A percentile compares a stretch with the other conserved stretches of the same genome.
phyloP scores from a whole-genome alignment of 768 basidiomycete genomes.

The Mycena leptocephala region DNA sequence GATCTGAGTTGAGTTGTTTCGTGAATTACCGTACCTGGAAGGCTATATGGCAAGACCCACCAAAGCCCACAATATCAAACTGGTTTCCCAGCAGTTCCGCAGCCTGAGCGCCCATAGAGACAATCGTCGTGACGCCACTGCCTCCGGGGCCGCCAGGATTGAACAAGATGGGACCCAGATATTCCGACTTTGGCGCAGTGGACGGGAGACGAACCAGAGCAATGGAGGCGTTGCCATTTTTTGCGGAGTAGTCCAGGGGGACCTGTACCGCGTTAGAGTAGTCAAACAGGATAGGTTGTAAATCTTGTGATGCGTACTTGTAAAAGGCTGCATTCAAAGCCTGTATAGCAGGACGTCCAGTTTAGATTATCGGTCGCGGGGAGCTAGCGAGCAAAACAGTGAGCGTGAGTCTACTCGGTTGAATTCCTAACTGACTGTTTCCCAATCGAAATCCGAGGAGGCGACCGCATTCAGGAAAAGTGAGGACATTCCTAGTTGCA shows the following conservation, averaged over 20 bases:
- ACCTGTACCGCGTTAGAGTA: neutral
- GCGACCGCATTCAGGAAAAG: neutral
- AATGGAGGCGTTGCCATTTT: slow-evolving; percentile 1
- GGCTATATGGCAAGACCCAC: too few species aligned
- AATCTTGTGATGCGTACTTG: neutral
- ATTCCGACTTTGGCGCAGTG: neutral
- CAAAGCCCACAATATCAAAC: slow-evolving; percentile 20
- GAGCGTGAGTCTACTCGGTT: neutral
- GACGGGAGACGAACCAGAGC: slow-evolving; percentile 1
- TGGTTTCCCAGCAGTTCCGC: neutral
- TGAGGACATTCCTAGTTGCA: neutral
- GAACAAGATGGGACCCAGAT: slow-evolving; percentile 14
- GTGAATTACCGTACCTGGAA: too few species aligned
- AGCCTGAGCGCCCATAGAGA: neutral
- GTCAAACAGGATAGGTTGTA: too few species aligned
- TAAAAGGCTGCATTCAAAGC: slow-evolving; percentile 18
- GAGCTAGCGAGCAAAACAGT: slow-evolving; percentile 1
- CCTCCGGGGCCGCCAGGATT: slow-evolving; percentile 22
- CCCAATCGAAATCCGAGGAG: slow-evolving; percentile 1
- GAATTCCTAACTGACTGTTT: neutral
- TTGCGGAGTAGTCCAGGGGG: slow-evolving; percentile 13
- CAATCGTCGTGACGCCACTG: neutral
- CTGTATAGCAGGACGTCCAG: slow-evolving; percentile 15
- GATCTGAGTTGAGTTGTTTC: too few species aligned
- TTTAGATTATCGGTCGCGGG: neutral